Evolutionary conservation across 2,329 filamentous ascomycete genomes (phyloP).

Genomic region (Talaromyces sp.): DNA sequence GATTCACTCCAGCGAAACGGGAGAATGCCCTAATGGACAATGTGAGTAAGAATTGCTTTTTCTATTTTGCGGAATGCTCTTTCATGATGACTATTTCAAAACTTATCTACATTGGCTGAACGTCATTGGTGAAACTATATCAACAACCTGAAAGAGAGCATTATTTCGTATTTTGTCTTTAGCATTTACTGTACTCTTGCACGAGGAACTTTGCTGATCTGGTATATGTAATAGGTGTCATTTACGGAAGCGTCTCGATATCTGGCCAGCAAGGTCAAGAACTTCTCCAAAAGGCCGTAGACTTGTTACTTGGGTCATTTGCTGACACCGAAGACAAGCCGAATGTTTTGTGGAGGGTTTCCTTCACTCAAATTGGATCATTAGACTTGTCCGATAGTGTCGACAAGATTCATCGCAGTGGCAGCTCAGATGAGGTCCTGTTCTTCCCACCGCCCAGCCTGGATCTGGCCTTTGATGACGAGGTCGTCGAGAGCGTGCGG

Average conservation of each 20-base stretch:
- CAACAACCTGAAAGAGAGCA: conserved; percentile 71
- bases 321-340: conserved; percentile 24
- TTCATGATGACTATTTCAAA: conserved; percentile 78
- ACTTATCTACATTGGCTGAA: conserved; percentile 99
- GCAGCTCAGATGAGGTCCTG: conserved; percentile 42
- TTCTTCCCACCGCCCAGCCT: conserved; percentile 55
- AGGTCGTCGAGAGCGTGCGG: conserved; percentile 60
- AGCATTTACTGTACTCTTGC: background rate
- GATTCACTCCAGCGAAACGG: conserved; percentile 82
- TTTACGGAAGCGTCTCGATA: conserved; percentile 50
- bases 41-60: conserved; percentile 59
- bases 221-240: conserved; percentile 43
- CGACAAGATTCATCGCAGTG: conserved; percentile 13
- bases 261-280: conserved; percentile 32
- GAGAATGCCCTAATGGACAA: conserved; percentile 83
- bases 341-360: conserved; percentile 47
- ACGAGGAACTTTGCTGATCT: conserved; percentile 27
- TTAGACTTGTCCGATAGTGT: conserved; percentile 12
- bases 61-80: conserved; percentile 23
- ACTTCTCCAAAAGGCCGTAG: conserved; percentile 33
- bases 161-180: conserved; percentile 2
- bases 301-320: conserved; percentile 37
- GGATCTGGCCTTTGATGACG: conserved; percentile 71
- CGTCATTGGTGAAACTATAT: conserved; percentile 71
- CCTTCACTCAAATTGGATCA: conserved; percentile 45